Percentiles rank a stretch among this genome's conserved stretches.
Evolutionary conservation across 139 green algal species (phyloP).

Genomic region (Picochlorum sp.): DNA sequence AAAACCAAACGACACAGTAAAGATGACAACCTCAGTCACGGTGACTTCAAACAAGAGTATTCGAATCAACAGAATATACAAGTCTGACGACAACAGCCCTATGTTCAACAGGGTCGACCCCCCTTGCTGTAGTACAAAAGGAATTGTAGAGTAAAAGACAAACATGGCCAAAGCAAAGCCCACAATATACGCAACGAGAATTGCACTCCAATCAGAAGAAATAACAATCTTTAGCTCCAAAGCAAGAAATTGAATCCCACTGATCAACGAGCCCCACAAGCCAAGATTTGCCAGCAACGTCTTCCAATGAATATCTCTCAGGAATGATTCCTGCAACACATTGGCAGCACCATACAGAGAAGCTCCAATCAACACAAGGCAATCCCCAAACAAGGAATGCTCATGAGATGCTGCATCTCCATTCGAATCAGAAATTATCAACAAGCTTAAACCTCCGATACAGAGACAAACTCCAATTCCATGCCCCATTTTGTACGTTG

Average conservation of each 20-base stretch:
- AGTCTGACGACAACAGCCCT: slow-evolving; percentile 59
- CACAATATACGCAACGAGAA: slow-evolving; percentile 20
- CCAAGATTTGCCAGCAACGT: slow-evolving; percentile 45
- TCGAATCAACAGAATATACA: slow-evolving; percentile 44
- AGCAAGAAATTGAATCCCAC: slow-evolving; percentile 24
- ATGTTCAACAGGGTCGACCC: slow-evolving; percentile 68
- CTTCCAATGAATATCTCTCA: slow-evolving; percentile 11
- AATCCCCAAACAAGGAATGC: slow-evolving; percentile 49
- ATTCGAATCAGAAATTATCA: slow-evolving; percentile 44
- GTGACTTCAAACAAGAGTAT: slow-evolving; percentile 47
- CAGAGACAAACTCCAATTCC: slow-evolving; percentile 48
- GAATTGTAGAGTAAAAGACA: slow-evolving; percentile 54
- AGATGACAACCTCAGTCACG: slow-evolving; percentile 7
- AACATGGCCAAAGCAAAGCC: slow-evolving; percentile 51
- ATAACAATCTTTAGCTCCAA: slow-evolving; percentile 15
- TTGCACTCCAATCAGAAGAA: slow-evolving; percentile 7
- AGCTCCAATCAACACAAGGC: slow-evolving; percentile 56
- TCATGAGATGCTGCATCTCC: slow-evolving; percentile 4
- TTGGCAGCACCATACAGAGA: slow-evolving; percentile 61
- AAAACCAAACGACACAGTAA: slow-evolving; percentile 11
- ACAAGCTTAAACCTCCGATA: slow-evolving; percentile 46
- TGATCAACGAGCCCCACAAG: slow-evolving; percentile 38
- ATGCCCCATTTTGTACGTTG: slow-evolving; percentile 46
- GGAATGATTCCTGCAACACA: slow-evolving; percentile 40
- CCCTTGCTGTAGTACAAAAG: slow-evolving; percentile 35